These are phyloP conservation scores for Exophiala dermatitidis DNA, from an alignment of 2,329 filamentous ascomycete species.

Conservation along the genomic window DNA sequence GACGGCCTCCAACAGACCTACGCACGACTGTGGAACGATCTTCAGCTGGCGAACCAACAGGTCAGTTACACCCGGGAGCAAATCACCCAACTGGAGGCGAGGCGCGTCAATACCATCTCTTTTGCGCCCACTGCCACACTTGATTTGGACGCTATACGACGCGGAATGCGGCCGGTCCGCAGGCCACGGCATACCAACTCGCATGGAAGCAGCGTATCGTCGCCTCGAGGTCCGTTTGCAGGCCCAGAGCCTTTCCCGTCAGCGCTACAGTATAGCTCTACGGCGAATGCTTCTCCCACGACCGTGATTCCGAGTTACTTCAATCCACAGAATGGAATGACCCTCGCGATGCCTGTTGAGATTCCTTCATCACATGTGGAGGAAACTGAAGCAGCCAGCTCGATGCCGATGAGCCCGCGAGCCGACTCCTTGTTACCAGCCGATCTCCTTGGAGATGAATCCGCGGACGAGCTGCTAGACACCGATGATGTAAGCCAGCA, in stretches of 20 bases:
- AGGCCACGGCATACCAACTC: constrained; percentile 41
- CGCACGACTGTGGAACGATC: constrained; percentile 29
- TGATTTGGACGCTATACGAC: constrained; percentile 38
- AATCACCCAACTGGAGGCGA: constrained; percentile 30
- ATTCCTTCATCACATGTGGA: constrained; percentile 28
- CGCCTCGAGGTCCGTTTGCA: constrained; percentile 36
- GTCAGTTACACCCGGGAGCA: constrained; percentile 22
- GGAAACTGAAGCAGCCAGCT: constrained; percentile 50
- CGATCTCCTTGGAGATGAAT: constrained; percentile 53
- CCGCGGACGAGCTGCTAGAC: constrained; percentile 24
- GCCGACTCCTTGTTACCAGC: constrained; percentile 56
- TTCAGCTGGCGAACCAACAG: constrained; percentile 24
- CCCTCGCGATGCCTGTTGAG: constrained; percentile 41
- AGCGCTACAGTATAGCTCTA: constrained; percentile 40
- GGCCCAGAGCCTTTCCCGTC: constrained; percentile 36
- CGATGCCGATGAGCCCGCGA: constrained; percentile 57
- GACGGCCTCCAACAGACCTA: constrained; percentile 39
- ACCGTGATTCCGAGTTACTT: constrained; percentile 49
- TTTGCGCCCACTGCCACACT: constrained; percentile 36
- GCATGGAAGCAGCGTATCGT: constrained; percentile 42
- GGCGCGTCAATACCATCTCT: constrained; percentile 37
- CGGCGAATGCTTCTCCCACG: constrained; percentile 47
- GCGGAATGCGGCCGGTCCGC: constrained; percentile 35
- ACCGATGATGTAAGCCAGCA: constrained; percentile 28
- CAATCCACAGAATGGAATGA: constrained; percentile 58